Base-by-base conservation (phyloP, 2,329 filamentous ascomycete genomes). In the Fusarium albosuccineum region DNA sequence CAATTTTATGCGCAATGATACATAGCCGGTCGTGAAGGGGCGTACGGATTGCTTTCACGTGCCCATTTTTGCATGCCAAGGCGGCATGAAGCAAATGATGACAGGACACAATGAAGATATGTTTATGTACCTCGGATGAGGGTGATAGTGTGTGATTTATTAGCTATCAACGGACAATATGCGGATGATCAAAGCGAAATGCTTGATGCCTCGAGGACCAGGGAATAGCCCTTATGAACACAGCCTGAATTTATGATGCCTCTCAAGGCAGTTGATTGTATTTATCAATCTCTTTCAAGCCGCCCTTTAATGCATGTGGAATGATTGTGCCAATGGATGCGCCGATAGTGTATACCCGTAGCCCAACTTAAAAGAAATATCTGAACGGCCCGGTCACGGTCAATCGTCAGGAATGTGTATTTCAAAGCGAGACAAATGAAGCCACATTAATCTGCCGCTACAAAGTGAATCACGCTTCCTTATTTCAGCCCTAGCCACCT, bases 21-120 rank as follows among this genome's bases (percentile, higher is more conserved):
- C 62, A 68, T 62, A 49, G 22, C 71, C 70, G 71, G 73, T 73
- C 59, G 75, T 70, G 70, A 71, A 64, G 52, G 60, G 73, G 62
- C 72, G 72, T 70, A 64, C 60, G 60, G 62, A 57, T 56, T 70
- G 56, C 46, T 62, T 59, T 51, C 64, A 33, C 27, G 53, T 45
- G 55, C 44, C 41, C 49, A 50, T 42, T 44, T 37, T 65, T 59
- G 40, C 53, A 62, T 40, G 50, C 42, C 40, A 50, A 41, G 44
- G 55, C 55, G 41, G 40, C 42, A 45, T 56, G 33, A 42, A 34
- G 55, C 41, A 45, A 57, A 44, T 39, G 48, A 56, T 49, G 42
- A 73, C n/a, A 52, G 60, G 54, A 64, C 39, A 66, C 48, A 37
- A 71, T n/a, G 66, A 71, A 46, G 51, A 54, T 46, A 68, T 63